phyloP scores from a whole-genome alignment of 1,284 basidiomycete genomes.

The Ustilago trichophora region DNA sequence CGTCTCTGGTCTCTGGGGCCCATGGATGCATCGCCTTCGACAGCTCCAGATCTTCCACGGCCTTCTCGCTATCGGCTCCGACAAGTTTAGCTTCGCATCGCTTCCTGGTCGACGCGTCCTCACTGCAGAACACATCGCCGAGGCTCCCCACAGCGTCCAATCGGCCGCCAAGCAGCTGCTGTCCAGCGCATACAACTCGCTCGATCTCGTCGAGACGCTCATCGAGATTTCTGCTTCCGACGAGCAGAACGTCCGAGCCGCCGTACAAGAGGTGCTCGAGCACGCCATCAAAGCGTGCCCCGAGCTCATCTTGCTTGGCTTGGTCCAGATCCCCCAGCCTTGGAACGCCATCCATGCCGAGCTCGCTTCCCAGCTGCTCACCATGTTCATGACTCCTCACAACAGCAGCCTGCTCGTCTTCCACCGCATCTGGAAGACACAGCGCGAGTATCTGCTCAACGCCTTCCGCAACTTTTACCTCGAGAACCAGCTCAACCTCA shows the following conservation, averaged over 20 bases:
- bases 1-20: constrained; percentile 69
- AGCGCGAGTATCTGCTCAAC: constrained; percentile 82
- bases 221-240: constrained; percentile 90
- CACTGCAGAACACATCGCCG: constrained; percentile 49
- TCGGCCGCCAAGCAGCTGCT: constrained; percentile 76
- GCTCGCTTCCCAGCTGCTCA: constrained; percentile 84
- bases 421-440: constrained; percentile 91
- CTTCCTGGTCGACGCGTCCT: constrained; percentile 56
- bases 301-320: constrained; percentile 90
- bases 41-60: constrained; percentile 88
- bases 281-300: constrained; percentile 75
- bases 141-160: constrained; percentile 82
- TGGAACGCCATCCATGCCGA: constrained; percentile 88
- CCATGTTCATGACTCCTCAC: constrained; percentile 90
- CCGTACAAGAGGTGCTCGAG: constrained; percentile 62
- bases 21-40: constrained; percentile 84
- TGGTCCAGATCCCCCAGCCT: constrained; percentile 83
- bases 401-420: constrained; percentile 96
- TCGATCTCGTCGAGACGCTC: constrained; percentile 87
- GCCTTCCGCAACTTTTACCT: constrained; percentile 91
- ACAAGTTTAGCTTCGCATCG: constrained; percentile 78
- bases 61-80: constrained; percentile 80
- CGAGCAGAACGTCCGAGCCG: constrained; percentile 68
- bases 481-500: constrained; percentile 91
- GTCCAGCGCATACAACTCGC: constrained; percentile 89